These are phyloP conservation scores for Fonsecaea multimorphosa DNA, from an alignment of 2,329 filamentous ascomycete species.

Conservation along the genomic window DNA sequence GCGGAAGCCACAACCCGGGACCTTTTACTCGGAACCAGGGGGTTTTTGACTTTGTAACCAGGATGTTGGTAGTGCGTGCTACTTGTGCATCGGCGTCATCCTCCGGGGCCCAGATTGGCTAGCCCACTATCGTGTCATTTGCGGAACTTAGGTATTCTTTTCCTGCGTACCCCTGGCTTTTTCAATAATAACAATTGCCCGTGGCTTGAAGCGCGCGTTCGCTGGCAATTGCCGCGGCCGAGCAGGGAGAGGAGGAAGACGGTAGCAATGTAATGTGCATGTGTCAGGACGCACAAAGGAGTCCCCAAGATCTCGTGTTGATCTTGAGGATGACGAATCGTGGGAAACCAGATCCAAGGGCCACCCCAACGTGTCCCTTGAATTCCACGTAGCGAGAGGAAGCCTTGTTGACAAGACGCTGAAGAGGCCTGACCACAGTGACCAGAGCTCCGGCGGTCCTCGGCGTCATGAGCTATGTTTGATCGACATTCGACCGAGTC, in stretches of 20 bases:
- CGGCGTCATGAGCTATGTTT: not conserved
- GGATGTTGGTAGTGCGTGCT: constrained; percentile 17
- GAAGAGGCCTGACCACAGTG: not conserved
- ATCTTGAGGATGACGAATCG: not conserved
- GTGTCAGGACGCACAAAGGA: not conserved
- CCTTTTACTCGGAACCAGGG: constrained; percentile 33
- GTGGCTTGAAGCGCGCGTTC: not conserved
- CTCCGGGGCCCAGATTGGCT: constrained; percentile 31
- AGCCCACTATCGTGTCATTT: constrained; percentile 9
- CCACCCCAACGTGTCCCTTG: not conserved
- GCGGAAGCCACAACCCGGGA: constrained; percentile 35
- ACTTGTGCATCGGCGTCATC: constrained; percentile 17
- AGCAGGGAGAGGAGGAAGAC: not conserved
- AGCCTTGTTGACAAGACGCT: not conserved
- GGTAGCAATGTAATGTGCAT: not conserved
- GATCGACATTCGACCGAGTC: constrained; percentile 6
- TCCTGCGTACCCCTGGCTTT: not conserved
- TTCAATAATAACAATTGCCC: not conserved
- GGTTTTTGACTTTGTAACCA: constrained; percentile 15
- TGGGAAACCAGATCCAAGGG: not conserved
- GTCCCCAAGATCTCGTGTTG: not conserved
- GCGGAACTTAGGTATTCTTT: constrained; percentile 4
- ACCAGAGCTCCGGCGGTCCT: not conserved
- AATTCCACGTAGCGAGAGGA: not conserved
- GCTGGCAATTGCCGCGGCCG: not conserved